These are phyloP conservation scores for Pulveroboletus sp. DNA, from an alignment of 768 basidiomycete species.

Conservation along the genomic window DNA sequence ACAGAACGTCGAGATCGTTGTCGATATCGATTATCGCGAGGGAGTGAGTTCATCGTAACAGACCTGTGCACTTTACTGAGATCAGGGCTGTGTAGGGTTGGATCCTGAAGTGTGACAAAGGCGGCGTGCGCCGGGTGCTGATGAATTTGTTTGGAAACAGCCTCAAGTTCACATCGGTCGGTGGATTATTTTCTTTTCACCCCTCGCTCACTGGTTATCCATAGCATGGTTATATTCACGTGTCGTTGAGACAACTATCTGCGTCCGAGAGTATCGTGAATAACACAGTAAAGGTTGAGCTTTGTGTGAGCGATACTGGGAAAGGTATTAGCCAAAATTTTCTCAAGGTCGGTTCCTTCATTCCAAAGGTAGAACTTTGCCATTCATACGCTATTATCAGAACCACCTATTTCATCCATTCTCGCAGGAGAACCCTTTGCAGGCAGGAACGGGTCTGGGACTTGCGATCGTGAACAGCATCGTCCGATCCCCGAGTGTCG, in stretches of 20 bases:
- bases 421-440: slow-evolving; percentile 92
- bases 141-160: slow-evolving; percentile 97
- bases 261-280: slow-evolving; percentile 47
- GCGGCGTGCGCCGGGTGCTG: slow-evolving; percentile 83
- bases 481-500: slow-evolving; percentile 76
- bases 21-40: slow-evolving; percentile 74
- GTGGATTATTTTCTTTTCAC: slow-evolving; percentile 19
- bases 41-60: slow-evolving; percentile 42
- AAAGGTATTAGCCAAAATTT: slow-evolving; percentile 96
- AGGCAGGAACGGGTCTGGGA: slow-evolving; percentile 89
- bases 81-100: slow-evolving; percentile 57
- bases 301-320: slow-evolving; percentile 84
- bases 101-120: slow-evolving; percentile 84
- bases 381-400: slow-evolving; percentile 31
- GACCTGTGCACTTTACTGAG: slow-evolving; percentile 3
- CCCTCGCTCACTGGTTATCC: slow-evolving; percentile 3
- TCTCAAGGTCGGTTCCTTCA: slow-evolving; percentile 54
- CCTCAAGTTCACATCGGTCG: slow-evolving; percentile 82
- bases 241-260: slow-evolving; percentile 72
- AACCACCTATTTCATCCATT: slow-evolving; percentile 97
- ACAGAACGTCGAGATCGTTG: slow-evolving; percentile 75
- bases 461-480: slow-evolving; percentile 95
- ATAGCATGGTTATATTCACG: slow-evolving; percentile 86
- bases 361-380: background rate
- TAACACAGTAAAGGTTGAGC: slow-evolving; percentile 68